Conservation (phyloP, 495 filamentous ascomycete species). For the Trypethelium eluteriae region DNA sequence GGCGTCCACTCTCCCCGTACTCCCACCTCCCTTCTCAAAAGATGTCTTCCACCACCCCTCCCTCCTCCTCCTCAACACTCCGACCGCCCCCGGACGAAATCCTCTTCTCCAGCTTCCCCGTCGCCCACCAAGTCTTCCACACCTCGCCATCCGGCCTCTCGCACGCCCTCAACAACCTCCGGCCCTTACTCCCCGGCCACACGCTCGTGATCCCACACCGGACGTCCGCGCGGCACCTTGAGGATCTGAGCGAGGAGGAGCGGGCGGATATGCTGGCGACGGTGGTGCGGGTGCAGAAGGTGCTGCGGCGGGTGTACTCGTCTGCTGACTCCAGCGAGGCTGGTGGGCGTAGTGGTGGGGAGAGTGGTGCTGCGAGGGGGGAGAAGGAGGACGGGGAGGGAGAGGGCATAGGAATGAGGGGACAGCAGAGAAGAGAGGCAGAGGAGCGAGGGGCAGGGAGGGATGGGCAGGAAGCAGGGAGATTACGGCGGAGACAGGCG, state of each 20-base stretch:
- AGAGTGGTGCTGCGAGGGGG: neutral
- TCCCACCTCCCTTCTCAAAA: neutral
- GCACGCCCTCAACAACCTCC: conserved; percentile 87
- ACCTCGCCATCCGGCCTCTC: conserved; percentile 53
- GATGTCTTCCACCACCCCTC: conserved; percentile 11
- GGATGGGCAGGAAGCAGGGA: neutral
- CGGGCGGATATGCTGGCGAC: conserved; percentile 76
- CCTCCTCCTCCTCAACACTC: neutral
- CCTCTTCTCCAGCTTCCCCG: conserved; percentile 21
- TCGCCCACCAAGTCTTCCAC: conserved; percentile 65
- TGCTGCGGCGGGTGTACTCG: conserved; percentile 63
- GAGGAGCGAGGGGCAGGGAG: neutral
- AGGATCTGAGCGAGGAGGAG: conserved; percentile 66
- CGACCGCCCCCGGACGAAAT: neutral
- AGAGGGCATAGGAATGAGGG: neutral
- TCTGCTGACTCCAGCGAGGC: conserved; percentile 23
- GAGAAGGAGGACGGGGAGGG: neutral
- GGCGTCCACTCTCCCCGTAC: neutral
- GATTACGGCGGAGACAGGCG: conserved; percentile 13
- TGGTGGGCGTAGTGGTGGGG: conserved; percentile 24
- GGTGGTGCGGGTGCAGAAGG: conserved; percentile 70
- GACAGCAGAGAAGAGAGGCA: neutral
- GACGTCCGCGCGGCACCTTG: conserved; percentile 62
- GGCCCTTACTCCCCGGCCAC: conserved; percentile 88
- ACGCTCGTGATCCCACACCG: conserved; percentile 68